Evolutionary conservation across 164 flowering plant genomes (phyloP), one percentile per base, ranked within the genome.

Genomic region (Sextonia rubra): DNA sequence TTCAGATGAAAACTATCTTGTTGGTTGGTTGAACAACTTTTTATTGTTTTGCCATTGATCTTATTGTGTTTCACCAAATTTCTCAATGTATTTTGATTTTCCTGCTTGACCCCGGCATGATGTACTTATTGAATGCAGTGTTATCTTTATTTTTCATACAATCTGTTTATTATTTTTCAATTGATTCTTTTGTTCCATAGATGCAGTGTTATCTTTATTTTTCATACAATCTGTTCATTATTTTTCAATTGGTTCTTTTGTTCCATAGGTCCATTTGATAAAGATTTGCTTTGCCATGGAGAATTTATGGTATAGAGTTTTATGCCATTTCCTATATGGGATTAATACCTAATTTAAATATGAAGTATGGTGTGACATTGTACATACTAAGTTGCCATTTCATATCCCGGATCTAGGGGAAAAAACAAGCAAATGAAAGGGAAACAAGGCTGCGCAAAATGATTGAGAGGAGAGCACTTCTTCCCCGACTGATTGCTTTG

Each of bases 401-500:
- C 20, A 62, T 62, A 27, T 17, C 26, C 11, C 68, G 71, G 44
- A 60, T 63, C 7, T 69, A 63, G 63, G 60, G 47, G 44, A 37
- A 37, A 37, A 67, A 67, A 44, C 77, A 83, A 85, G 78, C 26
- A 12, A 79, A 73, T 74, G 82, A 83, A 68, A 81, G 83, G 75
- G 89, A 91, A 78, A 76, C 71, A 70, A 79, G 73, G 68, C 77
- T 73, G 3, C 64, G 76, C 29, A 79, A 76, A 76, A 68, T 71
- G 17, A 75, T 91, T 76, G 87, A 85, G 73, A 89, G 80, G 79
- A 89, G 90, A 81, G 86, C 97, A 37, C 84, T 90, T 76, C 79
- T 95, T 75, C 99, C 99, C 27, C 86, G 97, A 68, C 62, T 91
- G 83, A 79, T 94, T 68, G 82, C 85, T 80, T 76, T 92, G 60